Evolutionary conservation across 2,329 filamentous ascomycete genomes (phyloP).

Genomic region (Nemania serpens): DNA sequence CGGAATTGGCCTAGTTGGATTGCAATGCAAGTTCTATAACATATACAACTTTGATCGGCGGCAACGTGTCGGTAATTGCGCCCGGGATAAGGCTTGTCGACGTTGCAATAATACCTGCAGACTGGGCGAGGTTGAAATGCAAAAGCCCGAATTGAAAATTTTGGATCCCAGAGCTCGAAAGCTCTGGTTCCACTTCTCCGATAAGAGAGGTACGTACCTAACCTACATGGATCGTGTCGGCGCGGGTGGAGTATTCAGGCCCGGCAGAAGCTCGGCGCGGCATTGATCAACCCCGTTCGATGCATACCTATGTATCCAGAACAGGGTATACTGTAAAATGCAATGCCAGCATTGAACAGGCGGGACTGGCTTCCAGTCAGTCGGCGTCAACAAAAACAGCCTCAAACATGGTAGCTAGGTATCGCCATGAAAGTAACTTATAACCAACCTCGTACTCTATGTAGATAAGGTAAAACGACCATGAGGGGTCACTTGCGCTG

Average conservation of each 20-base stretch:
- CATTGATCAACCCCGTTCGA: not conserved
- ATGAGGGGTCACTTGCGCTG: too few species aligned
- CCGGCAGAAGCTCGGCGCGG: constrained; percentile 16
- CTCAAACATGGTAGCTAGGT: too few species aligned
- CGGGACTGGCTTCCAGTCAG: too few species aligned
- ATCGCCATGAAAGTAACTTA: too few species aligned
- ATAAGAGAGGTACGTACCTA: constrained; percentile 24
- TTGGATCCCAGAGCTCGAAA: constrained; percentile 28
- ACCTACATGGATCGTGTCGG: not conserved
- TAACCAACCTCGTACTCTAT: too few species aligned
- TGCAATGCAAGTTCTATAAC: not conserved
- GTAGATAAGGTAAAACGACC: too few species aligned
- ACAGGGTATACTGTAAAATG: too few species aligned
- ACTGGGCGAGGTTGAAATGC: constrained; percentile 14
- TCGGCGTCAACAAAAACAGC: too few species aligned
- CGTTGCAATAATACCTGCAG: not conserved
- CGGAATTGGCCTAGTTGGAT: constrained; percentile 8
- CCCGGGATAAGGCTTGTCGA: constrained; percentile 1
- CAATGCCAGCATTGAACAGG: too few species aligned
- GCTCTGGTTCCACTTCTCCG: constrained; percentile 22
- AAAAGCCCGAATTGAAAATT: constrained; percentile 26
- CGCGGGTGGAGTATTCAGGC: not conserved
- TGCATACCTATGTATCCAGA: too few species aligned
- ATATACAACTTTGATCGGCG: not conserved
- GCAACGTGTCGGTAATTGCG: not conserved